Conservation (phyloP, 768 basidiomycete genomes). For the Boletus reticulatus region DNA sequence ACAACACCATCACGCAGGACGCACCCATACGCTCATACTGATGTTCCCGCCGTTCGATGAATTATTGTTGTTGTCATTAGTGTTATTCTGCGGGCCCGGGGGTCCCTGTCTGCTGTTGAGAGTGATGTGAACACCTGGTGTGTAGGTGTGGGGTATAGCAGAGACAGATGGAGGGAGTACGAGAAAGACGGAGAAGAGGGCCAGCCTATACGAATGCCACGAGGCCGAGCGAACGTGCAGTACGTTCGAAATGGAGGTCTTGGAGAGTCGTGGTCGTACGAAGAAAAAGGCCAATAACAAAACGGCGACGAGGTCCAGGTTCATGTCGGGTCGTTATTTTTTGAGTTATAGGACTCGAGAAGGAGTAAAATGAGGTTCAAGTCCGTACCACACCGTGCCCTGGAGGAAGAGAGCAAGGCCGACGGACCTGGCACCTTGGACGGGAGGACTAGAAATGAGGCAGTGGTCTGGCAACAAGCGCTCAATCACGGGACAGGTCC, state of each 20-base stretch:
- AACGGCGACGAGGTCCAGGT: background rate
- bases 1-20: slow-evolving; percentile 1
- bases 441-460: background rate
- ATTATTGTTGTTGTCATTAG: background rate
- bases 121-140: background rate
- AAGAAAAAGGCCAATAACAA: background rate
- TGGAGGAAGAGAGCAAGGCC: background rate
- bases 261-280: background rate
- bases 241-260: background rate
- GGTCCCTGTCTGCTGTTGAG: background rate
- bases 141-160: slow-evolving; percentile 6
- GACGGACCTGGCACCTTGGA: too few species aligned
- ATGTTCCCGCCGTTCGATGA: slow-evolving; percentile 3
- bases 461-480: background rate
- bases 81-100: background rate
- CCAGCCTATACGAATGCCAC: background rate
- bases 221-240: background rate
- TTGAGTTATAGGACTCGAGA: too few species aligned
- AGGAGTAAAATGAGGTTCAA: too few species aligned
- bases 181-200: background rate
- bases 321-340: slow-evolving; percentile 9
- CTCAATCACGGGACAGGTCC: background rate
- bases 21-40: slow-evolving; percentile 26
- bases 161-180: slow-evolving; percentile 2
- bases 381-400: too few species aligned